Percentiles rank a stretch among this genome's conserved stretches.
These are phyloP conservation scores for Sporothrix sp. DNA, from an alignment of 2,329 filamentous ascomycete species.

Conservation along the genomic window DNA sequence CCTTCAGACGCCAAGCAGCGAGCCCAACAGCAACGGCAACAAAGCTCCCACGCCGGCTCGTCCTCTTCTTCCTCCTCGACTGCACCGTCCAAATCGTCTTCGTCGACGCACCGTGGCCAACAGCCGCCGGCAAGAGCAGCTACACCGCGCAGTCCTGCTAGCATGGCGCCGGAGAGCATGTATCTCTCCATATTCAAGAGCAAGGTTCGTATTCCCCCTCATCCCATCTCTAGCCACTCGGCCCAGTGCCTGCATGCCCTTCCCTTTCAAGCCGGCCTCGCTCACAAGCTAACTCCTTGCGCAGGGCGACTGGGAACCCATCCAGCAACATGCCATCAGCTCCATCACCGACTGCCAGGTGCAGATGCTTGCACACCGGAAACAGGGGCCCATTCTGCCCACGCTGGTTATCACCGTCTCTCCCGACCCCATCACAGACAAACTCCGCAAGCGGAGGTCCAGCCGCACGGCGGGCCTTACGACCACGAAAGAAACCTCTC, in stretches of 20 bases:
- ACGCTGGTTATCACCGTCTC: constrained; percentile 50
- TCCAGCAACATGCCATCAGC: constrained; percentile 43
- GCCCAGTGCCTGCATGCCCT: no score
- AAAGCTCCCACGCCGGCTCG: background rate
- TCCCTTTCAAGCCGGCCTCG: background rate
- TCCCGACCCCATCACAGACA: constrained; percentile 43
- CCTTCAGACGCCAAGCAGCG: constrained; percentile 26
- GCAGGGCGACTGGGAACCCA: constrained; percentile 44
- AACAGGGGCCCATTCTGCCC: constrained; percentile 49
- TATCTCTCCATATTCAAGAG: constrained; percentile 47
- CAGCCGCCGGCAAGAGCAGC: constrained; percentile 17
- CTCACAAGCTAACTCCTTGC: constrained; percentile 12
- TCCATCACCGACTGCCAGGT: constrained; percentile 48
- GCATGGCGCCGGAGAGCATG: constrained; percentile 30
- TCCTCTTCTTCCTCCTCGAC: constrained; percentile 1
- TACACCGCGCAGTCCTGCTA: constrained; percentile 25
- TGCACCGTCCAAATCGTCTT: constrained; percentile 25
- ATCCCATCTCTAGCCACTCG: no score
- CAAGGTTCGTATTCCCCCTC: constrained; percentile 33
- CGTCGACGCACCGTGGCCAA: constrained; percentile 17
- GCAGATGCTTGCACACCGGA: constrained; percentile 50
- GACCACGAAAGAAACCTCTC: constrained; percentile 38
- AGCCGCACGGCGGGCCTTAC: constrained; percentile 51
- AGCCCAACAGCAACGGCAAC: constrained; percentile 4
- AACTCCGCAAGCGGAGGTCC: constrained; percentile 53